Evolutionary conservation across 2,329 filamentous ascomycete species (phyloP).

Genomic region (Ceratocystis destructans): DNA sequence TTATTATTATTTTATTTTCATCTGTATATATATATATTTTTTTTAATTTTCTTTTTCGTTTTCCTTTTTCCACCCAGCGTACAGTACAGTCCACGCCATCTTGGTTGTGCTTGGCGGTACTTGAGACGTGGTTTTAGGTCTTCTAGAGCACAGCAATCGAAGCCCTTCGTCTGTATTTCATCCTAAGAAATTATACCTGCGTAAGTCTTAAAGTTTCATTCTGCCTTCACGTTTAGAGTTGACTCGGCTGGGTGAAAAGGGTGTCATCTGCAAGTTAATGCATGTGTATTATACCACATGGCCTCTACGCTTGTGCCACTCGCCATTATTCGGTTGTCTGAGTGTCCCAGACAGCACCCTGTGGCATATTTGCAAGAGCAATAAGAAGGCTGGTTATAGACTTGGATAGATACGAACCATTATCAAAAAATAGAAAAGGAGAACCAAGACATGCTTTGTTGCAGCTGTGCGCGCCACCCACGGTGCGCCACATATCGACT

Average conservation of each 20-base stretch:
- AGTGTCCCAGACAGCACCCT: not conserved
- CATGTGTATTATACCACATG: slow-evolving; percentile 3
- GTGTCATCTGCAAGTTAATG: not conserved
- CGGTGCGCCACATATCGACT: not conserved
- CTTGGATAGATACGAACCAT: not conserved
- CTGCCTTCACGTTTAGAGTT: not conserved
- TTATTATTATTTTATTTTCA: not conserved
- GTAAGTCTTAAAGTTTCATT: not conserved
- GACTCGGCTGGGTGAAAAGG: not conserved
- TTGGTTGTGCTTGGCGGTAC: not conserved
- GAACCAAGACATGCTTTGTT: not conserved
- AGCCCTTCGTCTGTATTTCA: not conserved
- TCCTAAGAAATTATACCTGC: not conserved
- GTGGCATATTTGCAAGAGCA: not conserved
- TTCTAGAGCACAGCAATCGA: not conserved
- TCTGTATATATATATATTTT: not conserved
- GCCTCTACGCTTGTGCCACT: not conserved
- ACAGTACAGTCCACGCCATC: not conserved
- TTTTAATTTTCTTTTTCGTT: too few relatives aligned
- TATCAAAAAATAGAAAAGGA: not conserved
- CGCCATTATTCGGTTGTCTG: not conserved
- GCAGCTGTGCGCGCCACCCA: not conserved
- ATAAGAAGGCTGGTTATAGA: not conserved
- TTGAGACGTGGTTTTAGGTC: not conserved
- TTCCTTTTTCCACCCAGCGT: not conserved